Evolutionary conservation across 768 basidiomycete species (phyloP).

Genomic region (Fomitopsis serialis): DNA sequence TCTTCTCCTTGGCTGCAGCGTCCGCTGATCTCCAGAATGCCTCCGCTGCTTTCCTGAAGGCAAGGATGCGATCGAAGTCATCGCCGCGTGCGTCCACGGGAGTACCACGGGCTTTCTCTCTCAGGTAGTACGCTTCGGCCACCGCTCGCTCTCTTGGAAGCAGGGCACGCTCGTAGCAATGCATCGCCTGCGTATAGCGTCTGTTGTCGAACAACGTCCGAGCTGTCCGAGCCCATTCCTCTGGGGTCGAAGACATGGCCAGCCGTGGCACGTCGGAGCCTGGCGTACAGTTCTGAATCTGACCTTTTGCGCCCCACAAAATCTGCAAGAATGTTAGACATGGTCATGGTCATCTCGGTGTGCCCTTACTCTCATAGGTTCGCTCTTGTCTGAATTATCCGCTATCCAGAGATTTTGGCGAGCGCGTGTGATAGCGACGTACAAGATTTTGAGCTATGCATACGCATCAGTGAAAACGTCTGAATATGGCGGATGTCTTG

Average conservation of each 20-base stretch:
- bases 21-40: slow-evolving; percentile 42
- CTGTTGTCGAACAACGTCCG: slow-evolving; percentile 35
- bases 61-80: slow-evolving; percentile 21
- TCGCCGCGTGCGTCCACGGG: slow-evolving; percentile 9
- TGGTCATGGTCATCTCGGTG: not conserved
- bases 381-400: slow-evolving; percentile 51
- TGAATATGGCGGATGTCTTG: not conserved
- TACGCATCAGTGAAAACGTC: too few relatives aligned
- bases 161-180: slow-evolving; percentile 47
- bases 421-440: slow-evolving; percentile 68
- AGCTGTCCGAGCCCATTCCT: slow-evolving; percentile 42
- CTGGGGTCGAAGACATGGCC: slow-evolving; percentile 45
- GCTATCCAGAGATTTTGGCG: slow-evolving; percentile 67
- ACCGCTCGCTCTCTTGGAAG: slow-evolving; percentile 37
- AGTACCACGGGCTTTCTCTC: slow-evolving; percentile 41
- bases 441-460: slow-evolving; percentile 56
- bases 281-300: slow-evolving; percentile 44
- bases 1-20: slow-evolving; percentile 21
- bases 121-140: slow-evolving; percentile 48
- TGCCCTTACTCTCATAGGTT: slow-evolving; percentile 49
- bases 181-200: slow-evolving; percentile 47
- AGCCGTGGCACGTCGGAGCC: slow-evolving; percentile 46
- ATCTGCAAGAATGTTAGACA: slow-evolving; percentile 27
- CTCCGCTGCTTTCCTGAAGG: slow-evolving; percentile 41
- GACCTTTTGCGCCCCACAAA: slow-evolving; percentile 43